Percentiles rank a stretch among this genome's conserved stretches.
Conservation (phyloP, 192 early-diverging fungal genomes). For the Podila epicladia region DNA sequence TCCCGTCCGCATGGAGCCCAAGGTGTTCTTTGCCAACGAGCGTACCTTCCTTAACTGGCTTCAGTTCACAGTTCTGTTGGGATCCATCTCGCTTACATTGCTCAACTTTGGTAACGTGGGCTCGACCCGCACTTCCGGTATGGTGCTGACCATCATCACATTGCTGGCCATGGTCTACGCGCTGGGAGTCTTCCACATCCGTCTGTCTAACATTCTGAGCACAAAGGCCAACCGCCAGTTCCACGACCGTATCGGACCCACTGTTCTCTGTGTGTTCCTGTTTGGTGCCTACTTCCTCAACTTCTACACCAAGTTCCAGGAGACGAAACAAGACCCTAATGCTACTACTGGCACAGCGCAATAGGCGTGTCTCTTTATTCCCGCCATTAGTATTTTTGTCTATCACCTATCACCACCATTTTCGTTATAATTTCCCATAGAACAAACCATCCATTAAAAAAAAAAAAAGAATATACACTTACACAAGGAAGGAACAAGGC, state of each 20-base stretch:
- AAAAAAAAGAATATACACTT: too few relatives aligned
- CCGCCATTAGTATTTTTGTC: too few relatives aligned
- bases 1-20: slow-evolving; percentile 82
- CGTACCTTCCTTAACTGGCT: slow-evolving; percentile 88
- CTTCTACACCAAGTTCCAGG: slow-evolving; percentile 42
- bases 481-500: too few relatives aligned
- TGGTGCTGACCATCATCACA: slow-evolving; percentile 64
- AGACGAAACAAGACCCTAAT: neutral
- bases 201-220: slow-evolving; percentile 72
- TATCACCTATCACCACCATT: too few relatives aligned
- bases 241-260: slow-evolving; percentile 79
- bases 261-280: slow-evolving; percentile 74
- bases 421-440: too few relatives aligned
- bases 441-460: too few relatives aligned
- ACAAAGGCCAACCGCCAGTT: slow-evolving; percentile 75
- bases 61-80: slow-evolving; percentile 76
- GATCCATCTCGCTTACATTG: slow-evolving; percentile 55
- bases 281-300: slow-evolving; percentile 56
- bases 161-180: slow-evolving; percentile 85
- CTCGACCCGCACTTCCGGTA: slow-evolving; percentile 62
- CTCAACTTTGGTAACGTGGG: slow-evolving; percentile 82
- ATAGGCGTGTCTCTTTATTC: neutral
- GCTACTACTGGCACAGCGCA: neutral
- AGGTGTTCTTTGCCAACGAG: slow-evolving; percentile 90
- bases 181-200: slow-evolving; percentile 77